Evolutionary conservation across 257 asterid genomes (phyloP), one percentile per base, ranked within the genome.

Genomic region (Solanum rostratum): DNA sequence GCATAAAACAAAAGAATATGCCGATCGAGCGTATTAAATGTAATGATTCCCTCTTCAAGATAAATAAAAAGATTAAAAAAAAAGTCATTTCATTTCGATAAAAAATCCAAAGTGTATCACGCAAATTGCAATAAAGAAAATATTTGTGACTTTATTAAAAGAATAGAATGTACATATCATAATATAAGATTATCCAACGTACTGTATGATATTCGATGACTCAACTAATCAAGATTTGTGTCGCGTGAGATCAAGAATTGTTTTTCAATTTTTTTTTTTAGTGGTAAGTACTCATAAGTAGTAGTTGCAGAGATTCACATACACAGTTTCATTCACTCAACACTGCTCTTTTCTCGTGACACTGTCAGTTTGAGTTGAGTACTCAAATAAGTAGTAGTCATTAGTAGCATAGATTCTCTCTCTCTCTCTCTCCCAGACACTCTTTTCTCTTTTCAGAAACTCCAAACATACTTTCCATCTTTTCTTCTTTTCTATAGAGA

Each of bases 281-380:
- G 37, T 33, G 37, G 37, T 33, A 33, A 76, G 73, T 18, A 41
- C 13, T 37, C 10, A 15, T 27, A 79, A 81, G 83, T 68, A 45
- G 59, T 83, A 85, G 81, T 46, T n/a, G 80, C 85, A 66, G 86
- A 79, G 60, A 46, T 52, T 37, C 70, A 43, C 14, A 69, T 79
- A 81, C 76, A 90, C 89, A 70, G 57, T 71, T 74, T 49, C 87
- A 86, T 90, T 88, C 90, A 87, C 88, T 86, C 88, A 80, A 80
- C 76, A 81, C 91, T 93, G 88, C 86, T 85, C 94, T 79, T 82
- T 91, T 92, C 97, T 92, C 93, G 95, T 93, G 97, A 93, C 84
- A 37, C 39, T 52, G 45, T 76, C 82, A 76, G 82, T 49, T 76
- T 76, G 82, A 76, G 62, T 49, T 76, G 63, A 49, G 82, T 27